Conservation (phyloP, 2,329 filamentous ascomycete genomes). For the Aspergillus fumigatiaffinis region DNA sequence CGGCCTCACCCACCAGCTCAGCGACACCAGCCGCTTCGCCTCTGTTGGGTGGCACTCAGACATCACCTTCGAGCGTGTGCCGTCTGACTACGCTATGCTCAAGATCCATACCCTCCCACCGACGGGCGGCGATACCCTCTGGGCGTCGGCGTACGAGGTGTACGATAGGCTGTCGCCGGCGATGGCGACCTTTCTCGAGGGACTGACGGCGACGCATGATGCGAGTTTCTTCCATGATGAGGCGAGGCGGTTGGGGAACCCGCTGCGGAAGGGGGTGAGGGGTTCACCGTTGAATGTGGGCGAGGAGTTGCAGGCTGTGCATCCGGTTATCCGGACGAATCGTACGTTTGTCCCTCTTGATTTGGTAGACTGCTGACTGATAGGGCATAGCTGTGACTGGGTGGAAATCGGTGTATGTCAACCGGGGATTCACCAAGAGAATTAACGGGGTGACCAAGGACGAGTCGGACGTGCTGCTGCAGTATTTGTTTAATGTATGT, state of each 20-base stretch:
- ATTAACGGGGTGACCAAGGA: conserved; percentile 46
- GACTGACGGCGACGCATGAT: conserved; percentile 55
- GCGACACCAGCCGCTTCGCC: conserved; percentile 33
- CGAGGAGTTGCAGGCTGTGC: conserved; percentile 47
- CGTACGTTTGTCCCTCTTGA: conserved; percentile 21
- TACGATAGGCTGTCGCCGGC: conserved; percentile 59
- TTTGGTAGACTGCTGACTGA: background rate
- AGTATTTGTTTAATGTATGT: conserved; percentile 39
- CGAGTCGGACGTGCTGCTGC: conserved; percentile 42
- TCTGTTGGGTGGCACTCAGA: conserved; percentile 55
- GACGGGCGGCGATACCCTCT: conserved; percentile 60
- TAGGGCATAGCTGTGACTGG: conserved; percentile 49
- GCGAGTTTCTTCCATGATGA: conserved; percentile 51
- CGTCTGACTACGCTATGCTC: conserved; percentile 60
- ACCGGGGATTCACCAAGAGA: conserved; percentile 38
- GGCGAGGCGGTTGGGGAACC: conserved; percentile 18
- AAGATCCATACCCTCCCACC: conserved; percentile 54
- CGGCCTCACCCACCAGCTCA: conserved; percentile 28
- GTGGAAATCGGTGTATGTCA: conserved; percentile 55
- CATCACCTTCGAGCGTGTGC: conserved; percentile 62
- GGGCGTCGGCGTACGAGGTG: conserved; percentile 64
- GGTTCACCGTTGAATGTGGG: conserved; percentile 55
- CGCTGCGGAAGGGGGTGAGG: conserved; percentile 44
- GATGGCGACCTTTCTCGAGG: conserved; percentile 56
- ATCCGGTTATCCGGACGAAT: conserved; percentile 58